A percentile compares a stretch with the other conserved stretches of the same genome.
These are phyloP conservation scores for Phaeosphaeriaceae sp. DNA, from an alignment of 2,329 filamentous ascomycete species.

Conservation along the genomic window DNA sequence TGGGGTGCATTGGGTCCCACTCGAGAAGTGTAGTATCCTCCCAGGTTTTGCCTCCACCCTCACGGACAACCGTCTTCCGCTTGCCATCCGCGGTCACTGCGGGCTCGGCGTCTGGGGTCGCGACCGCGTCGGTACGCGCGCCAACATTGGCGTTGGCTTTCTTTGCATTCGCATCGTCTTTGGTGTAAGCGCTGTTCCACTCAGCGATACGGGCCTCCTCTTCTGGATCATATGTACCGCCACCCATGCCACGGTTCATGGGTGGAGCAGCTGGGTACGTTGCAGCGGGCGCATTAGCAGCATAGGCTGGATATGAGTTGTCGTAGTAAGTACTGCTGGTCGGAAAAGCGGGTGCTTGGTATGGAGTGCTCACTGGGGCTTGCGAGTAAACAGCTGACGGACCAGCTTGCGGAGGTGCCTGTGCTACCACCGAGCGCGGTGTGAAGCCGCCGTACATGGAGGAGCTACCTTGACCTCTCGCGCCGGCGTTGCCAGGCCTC, in stretches of 20 bases:
- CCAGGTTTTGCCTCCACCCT: conserved; percentile 93
- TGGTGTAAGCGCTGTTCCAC: conserved; percentile 90
- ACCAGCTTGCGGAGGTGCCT: conserved; percentile 46
- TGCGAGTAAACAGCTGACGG: conserved; percentile 46
- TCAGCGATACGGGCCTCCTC: conserved; percentile 91
- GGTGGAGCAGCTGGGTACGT: conserved; percentile 27
- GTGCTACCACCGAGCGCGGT: conserved; percentile 62
- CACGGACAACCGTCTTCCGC: conserved; percentile 85
- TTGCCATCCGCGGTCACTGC: conserved; percentile 62
- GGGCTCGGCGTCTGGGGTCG: conserved; percentile 55
- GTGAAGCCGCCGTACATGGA: conserved; percentile 63
- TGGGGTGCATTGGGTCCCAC: conserved; percentile 94
- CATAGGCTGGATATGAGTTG: conserved; percentile 79
- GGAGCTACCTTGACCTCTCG: conserved; percentile 32
- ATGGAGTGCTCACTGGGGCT: conserved; percentile 51
- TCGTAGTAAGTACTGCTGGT: conserved; percentile 55
- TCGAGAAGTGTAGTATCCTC: conserved; percentile 86
- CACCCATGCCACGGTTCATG: conserved; percentile 40
- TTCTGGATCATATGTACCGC: conserved; percentile 69
- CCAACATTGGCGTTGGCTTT: conserved; percentile 52
- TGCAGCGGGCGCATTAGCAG: conserved; percentile 45
- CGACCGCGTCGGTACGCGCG: conserved; percentile 40
- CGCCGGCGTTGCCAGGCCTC: conserved; percentile 40
- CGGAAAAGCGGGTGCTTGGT: conserved; percentile 49
- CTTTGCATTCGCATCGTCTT: conserved; percentile 59